A percentile compares a stretch with the other conserved stretches of the same genome.
Conservation (phyloP, 345 rosid genomes). For the Hirschfeldia incana region DNA sequence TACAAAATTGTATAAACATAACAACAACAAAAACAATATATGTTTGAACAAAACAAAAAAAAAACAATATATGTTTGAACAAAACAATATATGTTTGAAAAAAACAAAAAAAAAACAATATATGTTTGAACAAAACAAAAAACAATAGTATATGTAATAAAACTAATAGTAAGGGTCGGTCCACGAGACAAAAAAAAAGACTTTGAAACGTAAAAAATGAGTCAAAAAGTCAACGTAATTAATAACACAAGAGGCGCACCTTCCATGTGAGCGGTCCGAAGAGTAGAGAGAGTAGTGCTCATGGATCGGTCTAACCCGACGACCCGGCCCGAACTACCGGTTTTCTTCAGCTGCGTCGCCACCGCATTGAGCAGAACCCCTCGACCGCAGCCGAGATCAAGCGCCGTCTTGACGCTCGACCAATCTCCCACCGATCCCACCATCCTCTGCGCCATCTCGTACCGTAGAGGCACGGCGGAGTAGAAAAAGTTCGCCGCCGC, state of each 20-base stretch:
- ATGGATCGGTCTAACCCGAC: slow-evolving; percentile 86
- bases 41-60: too few species aligned
- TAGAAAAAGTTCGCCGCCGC: slow-evolving; percentile 85
- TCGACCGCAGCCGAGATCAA: slow-evolving; percentile 93
- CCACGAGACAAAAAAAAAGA: slow-evolving; percentile 8
- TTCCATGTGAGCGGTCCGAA: slow-evolving; percentile 85
- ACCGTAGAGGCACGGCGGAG: slow-evolving; percentile 73
- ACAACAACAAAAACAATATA: not conserved
- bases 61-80: too few species aligned
- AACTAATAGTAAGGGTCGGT: not conserved
- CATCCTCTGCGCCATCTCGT: slow-evolving; percentile 92
- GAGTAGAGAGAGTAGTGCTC: slow-evolving; percentile 79
- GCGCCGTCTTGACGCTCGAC: slow-evolving; percentile 86
- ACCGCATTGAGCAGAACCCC: slow-evolving; percentile 87
- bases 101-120: too few species aligned
- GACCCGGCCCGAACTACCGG: slow-evolving; percentile 93
- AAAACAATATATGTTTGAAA: too few species aligned
- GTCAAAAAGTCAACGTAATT: slow-evolving; percentile 18
- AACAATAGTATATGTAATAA: not conserved
- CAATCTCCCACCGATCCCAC: slow-evolving; percentile 80
- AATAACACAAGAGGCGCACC: slow-evolving; percentile 42
- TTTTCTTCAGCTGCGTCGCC: slow-evolving; percentile 91
- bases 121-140: not conserved
- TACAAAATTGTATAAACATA: not conserved
- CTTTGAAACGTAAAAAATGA: not conserved